Conservation (phyloP, 371 early-diverging fungal genomes). For the Rhizopus delemar region DNA sequence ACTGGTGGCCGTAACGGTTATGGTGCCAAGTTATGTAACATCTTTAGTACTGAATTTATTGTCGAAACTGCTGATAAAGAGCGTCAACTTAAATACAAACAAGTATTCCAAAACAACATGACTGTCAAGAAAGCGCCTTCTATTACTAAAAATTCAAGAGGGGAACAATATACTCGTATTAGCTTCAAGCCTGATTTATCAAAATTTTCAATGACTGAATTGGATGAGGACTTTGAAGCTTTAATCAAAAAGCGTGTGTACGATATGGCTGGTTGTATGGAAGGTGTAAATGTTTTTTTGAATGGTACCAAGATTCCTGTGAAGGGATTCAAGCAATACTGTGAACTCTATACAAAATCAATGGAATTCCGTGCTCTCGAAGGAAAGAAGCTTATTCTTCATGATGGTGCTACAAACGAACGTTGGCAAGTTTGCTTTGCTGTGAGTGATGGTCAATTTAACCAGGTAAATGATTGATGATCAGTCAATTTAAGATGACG, state of each 20-base stretch:
- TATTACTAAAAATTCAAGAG: slow-evolving; percentile 63
- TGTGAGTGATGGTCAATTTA: slow-evolving; percentile 95
- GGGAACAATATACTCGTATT: slow-evolving; percentile 87
- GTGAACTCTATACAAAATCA: slow-evolving; percentile 76
- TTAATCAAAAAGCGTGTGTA: slow-evolving; percentile 96
- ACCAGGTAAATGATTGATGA: slow-evolving; percentile 63
- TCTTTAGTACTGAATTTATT: slow-evolving; percentile 95
- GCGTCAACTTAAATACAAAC: slow-evolving; percentile 78
- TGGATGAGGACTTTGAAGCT: slow-evolving; percentile 90
- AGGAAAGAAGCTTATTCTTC: slow-evolving; percentile 38
- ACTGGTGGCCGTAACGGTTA: slow-evolving; percentile 99
- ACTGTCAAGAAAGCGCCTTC: slow-evolving; percentile 69
- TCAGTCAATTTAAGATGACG: neutral
- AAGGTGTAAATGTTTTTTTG: slow-evolving; percentile 89
- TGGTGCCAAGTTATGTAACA: slow-evolving; percentile 99
- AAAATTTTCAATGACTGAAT: slow-evolving; percentile 88
- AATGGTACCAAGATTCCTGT: slow-evolving; percentile 88
- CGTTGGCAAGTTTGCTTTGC: slow-evolving; percentile 99
- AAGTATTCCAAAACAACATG: slow-evolving; percentile 93
- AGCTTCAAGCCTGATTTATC: slow-evolving; percentile 97
- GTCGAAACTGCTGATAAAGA: slow-evolving; percentile 95
- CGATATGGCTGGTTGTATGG: slow-evolving; percentile 95
- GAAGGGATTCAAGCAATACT: slow-evolving; percentile 92
- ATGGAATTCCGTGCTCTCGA: slow-evolving; percentile 43
- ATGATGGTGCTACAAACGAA: slow-evolving; percentile 51